phyloP scores from a whole-genome alignment of 1,139 yeast species.

The Citeromyces hawaiiensis region DNA sequence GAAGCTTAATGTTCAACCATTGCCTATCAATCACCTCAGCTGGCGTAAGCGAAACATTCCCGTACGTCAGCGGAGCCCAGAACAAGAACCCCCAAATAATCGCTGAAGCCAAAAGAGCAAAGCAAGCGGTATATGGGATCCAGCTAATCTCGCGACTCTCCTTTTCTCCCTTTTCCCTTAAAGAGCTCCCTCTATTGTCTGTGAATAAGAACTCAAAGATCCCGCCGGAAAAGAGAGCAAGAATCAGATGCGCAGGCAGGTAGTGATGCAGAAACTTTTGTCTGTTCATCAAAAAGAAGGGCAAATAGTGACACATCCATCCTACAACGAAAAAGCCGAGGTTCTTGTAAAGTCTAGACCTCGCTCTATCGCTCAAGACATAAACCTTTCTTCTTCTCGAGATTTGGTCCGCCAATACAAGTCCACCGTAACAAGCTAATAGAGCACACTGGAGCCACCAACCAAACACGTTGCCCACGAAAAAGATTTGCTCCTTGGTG shows the following conservation, averaged over 20 bases:
- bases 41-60: slow-evolving; percentile 49
- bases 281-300: slow-evolving; percentile 85
- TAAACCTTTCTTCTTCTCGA: slow-evolving; percentile 59
- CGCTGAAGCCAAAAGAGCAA: slow-evolving; percentile 27
- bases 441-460: slow-evolving; percentile 80
- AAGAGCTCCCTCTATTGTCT: slow-evolving; percentile 25
- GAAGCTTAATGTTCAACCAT: slow-evolving; percentile 73
- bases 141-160: slow-evolving; percentile 10
- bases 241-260: slow-evolving; percentile 88
- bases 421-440: slow-evolving; percentile 51
- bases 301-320: slow-evolving; percentile 82
- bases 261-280: slow-evolving; percentile 93
- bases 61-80: slow-evolving; percentile 81
- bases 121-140: slow-evolving; percentile 19
- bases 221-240: slow-evolving; percentile 75
- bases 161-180: slow-evolving; percentile 14
- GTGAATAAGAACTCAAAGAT: slow-evolving; percentile 70
- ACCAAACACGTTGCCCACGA: slow-evolving; percentile 82
- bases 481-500: slow-evolving; percentile 63
- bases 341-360: slow-evolving; percentile 68
- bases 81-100: slow-evolving; percentile 53
- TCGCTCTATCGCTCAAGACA: slow-evolving; percentile 46
- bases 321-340: slow-evolving; percentile 78
- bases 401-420: slow-evolving; percentile 59
- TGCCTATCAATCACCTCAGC: slow-evolving; percentile 62